A percentile compares a stretch with the other conserved stretches of the same genome.
phyloP scores from a whole-genome alignment of 148 eudicot species.

The Camellia sinensis region DNA sequence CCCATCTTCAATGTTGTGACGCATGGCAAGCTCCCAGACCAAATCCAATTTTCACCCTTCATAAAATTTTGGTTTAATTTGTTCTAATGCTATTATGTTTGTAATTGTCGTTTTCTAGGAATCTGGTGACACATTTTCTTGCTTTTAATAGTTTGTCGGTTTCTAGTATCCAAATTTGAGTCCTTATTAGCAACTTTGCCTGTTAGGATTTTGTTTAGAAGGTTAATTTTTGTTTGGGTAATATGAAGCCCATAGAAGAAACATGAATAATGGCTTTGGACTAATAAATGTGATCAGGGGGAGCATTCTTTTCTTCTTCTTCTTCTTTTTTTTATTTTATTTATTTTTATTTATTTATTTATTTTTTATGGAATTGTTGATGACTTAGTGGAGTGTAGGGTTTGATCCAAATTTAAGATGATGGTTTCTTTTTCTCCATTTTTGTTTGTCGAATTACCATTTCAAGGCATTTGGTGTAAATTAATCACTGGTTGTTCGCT shows the following conservation, averaged over 20 bases:
- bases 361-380: too few relatives aligned
- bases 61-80: neutral
- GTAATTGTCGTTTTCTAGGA: neutral
- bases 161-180: neutral
- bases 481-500: neutral
- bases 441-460: neutral
- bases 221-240: too few relatives aligned
- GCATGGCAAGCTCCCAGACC: neutral
- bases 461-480: neutral
- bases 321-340: too few relatives aligned
- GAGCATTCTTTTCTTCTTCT: too few relatives aligned
- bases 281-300: too few relatives aligned
- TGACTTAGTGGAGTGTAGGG: too few relatives aligned
- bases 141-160: neutral
- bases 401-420: neutral
- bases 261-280: neutral
- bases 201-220: neutral
- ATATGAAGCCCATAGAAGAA: neutral
- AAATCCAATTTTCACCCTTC: neutral
- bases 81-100: neutral
- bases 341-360: too few relatives aligned
- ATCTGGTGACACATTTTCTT: neutral
- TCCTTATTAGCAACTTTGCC: neutral
- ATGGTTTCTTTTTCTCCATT: neutral
- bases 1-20: neutral